These are phyloP conservation scores for Paraglomus occultum DNA, from an alignment of 192 early-diverging fungal genomes.

Conservation along the genomic window DNA sequence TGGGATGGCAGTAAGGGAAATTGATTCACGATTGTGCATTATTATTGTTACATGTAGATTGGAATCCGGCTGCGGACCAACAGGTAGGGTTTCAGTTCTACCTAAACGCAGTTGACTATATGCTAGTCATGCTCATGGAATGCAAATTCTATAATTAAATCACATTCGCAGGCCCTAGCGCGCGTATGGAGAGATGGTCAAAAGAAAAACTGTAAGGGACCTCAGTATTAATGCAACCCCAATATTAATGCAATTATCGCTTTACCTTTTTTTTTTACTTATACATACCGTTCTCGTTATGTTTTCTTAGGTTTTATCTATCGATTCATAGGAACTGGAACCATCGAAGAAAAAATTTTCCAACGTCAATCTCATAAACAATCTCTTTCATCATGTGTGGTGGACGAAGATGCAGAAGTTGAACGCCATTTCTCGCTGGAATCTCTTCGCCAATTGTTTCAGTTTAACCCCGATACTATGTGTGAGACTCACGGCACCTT, in stretches of 20 bases:
- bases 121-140: no score
- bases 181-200: constrained; percentile 89
- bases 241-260: background rate
- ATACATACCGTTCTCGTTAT: background rate
- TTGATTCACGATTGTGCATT: no score
- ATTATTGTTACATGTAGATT: constrained; percentile 48
- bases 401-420: constrained; percentile 90
- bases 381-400: constrained; percentile 88
- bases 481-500: constrained; percentile 96
- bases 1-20: no score
- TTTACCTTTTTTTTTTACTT: constrained; percentile 5
- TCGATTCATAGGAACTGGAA: constrained; percentile 95
- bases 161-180: constrained; percentile 58
- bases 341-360: constrained; percentile 99
- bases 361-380: constrained; percentile 87
- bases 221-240: background rate
- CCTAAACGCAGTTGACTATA: constrained; percentile 5
- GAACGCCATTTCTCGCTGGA: constrained; percentile 94
- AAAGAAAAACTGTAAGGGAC: constrained; percentile 61
- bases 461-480: constrained; percentile 62
- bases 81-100: constrained; percentile 42
- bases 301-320: constrained; percentile 86
- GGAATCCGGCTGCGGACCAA: constrained; percentile 97
- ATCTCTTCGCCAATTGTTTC: constrained; percentile 87
- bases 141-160: no score